A percentile compares a stretch with the other conserved stretches of the same genome.
These are phyloP conservation scores for Apiospora aurea DNA, from an alignment of 2,329 filamentous ascomycete genomes.

Conservation along the genomic window DNA sequence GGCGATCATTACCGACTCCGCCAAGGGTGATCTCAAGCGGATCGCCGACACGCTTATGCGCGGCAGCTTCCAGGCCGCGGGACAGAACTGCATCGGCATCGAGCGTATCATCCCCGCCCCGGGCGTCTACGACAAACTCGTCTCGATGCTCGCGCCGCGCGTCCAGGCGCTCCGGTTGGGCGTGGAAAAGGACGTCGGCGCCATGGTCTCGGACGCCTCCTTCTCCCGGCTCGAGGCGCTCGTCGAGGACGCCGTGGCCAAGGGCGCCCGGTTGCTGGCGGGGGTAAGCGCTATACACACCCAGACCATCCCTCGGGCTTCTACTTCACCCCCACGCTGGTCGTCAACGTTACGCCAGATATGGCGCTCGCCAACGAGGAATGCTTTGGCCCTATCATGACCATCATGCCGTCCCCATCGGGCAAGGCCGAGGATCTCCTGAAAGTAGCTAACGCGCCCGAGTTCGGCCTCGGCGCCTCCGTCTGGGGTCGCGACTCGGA, in stretches of 20 bases:
- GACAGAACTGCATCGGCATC: slow-evolving; percentile 97
- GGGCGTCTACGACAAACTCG: slow-evolving; percentile 75
- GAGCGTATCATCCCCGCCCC: slow-evolving; percentile 88
- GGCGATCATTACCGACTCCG: slow-evolving; percentile 85
- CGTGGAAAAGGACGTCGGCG: slow-evolving; percentile 82
- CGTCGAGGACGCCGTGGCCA: slow-evolving; percentile 76
- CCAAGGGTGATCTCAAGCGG: slow-evolving; percentile 68
- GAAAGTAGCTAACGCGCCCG: slow-evolving; percentile 79
- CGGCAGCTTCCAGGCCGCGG: slow-evolving; percentile 92
- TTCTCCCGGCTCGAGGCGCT: slow-evolving; percentile 81
- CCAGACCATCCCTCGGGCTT: slow-evolving; percentile 79
- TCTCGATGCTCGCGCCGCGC: slow-evolving; percentile 74
- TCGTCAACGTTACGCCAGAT: slow-evolving; percentile 83
- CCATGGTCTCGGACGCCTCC: slow-evolving; percentile 81
- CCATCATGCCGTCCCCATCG: slow-evolving; percentile 77
- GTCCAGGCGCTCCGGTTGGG: slow-evolving; percentile 80
- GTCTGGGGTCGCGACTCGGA: slow-evolving; percentile 78
- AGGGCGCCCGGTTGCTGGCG: slow-evolving; percentile 81
- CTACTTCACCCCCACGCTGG: slow-evolving; percentile 91
- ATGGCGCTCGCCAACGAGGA: slow-evolving; percentile 93
- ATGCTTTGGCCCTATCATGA: slow-evolving; percentile 91
- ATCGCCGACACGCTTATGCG: slow-evolving; percentile 86
- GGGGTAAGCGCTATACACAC: slow-evolving; percentile 76
- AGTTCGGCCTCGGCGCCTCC: slow-evolving; percentile 86
- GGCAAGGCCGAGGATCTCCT: slow-evolving; percentile 70